Conservation (phyloP, 2,329 filamentous ascomycete genomes). For the Paecilomyces formosus region DNA sequence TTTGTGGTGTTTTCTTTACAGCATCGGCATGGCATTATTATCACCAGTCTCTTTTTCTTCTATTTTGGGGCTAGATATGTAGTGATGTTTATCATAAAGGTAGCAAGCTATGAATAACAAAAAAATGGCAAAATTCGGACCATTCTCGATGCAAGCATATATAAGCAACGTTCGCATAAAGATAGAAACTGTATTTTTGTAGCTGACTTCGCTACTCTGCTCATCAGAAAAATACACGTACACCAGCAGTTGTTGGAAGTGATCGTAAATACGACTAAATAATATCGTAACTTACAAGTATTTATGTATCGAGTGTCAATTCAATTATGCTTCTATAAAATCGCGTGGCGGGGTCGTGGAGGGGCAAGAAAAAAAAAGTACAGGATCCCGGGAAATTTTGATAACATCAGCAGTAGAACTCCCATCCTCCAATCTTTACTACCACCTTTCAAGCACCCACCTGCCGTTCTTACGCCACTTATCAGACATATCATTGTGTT, state of each 20-base stretch:
- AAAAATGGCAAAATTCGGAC: not conserved
- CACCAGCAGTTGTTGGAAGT: not conserved
- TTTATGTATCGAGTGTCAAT: constrained; percentile 8
- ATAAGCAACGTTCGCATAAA: not conserved
- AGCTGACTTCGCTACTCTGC: not conserved
- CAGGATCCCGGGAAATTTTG: not conserved
- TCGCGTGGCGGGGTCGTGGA: constrained; percentile 3
- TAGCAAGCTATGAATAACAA: not conserved
- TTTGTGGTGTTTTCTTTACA: not conserved
- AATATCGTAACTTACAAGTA: not conserved
- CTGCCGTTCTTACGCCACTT: not conserved
- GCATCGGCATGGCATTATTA: not conserved
- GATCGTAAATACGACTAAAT: not conserved
- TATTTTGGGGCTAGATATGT: not conserved
- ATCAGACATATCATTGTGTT: not conserved
- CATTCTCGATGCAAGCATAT: not conserved
- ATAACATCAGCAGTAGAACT: not conserved
- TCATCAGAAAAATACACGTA: not conserved
- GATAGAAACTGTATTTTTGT: not conserved
- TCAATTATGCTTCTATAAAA: constrained; percentile 8
- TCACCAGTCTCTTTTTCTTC: not conserved
- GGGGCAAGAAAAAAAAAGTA: constrained; percentile 3
- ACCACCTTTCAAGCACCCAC: not conserved
- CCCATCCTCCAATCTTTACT: not conserved
- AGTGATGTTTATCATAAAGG: not conserved